These are phyloP conservation scores for Beauveria australis DNA, from an alignment of 2,329 filamentous ascomycete species.

Conservation along the genomic window DNA sequence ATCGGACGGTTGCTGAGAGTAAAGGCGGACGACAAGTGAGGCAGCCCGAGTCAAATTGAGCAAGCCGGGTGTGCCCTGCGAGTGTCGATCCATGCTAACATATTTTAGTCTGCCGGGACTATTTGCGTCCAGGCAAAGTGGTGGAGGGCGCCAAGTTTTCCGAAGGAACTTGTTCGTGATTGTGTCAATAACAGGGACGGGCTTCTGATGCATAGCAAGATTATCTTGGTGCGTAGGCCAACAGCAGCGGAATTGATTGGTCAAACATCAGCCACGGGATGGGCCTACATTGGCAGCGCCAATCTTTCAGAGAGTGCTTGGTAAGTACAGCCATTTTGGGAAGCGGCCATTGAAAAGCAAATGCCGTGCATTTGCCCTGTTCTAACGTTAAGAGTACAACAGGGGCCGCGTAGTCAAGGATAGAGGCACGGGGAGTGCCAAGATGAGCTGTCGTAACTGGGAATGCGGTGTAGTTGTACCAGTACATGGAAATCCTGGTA, in stretches of 20 bases:
- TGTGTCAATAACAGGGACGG: slow-evolving; percentile 63
- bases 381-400: slow-evolving; percentile 9
- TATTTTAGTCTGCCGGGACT: slow-evolving; percentile 64
- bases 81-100: slow-evolving; percentile 17
- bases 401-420: slow-evolving; percentile 75
- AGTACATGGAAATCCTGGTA: not conserved
- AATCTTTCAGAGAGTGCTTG: slow-evolving; percentile 93
- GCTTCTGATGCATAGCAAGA: slow-evolving; percentile 83
- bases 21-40: slow-evolving; percentile 52
- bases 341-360: slow-evolving; percentile 12
- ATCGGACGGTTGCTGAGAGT: slow-evolving; percentile 58
- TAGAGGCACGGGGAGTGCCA: slow-evolving; percentile 55
- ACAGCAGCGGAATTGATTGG: not conserved
- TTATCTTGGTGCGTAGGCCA: slow-evolving; percentile 42
- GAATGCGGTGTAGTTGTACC: slow-evolving; percentile 81
- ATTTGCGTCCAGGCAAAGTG: slow-evolving; percentile 69
- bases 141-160: slow-evolving; percentile 65
- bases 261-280: slow-evolving; percentile 37
- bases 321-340: slow-evolving; percentile 39
- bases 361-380: not conserved
- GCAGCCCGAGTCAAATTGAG: slow-evolving; percentile 15
- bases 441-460: slow-evolving; percentile 85
- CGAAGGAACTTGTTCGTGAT: slow-evolving; percentile 63
- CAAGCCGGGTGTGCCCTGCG: not conserved
- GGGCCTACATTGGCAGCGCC: slow-evolving; percentile 82